Conservation (phyloP, 2,329 filamentous ascomycete genomes). For the Paramyrothecium roridum region DNA sequence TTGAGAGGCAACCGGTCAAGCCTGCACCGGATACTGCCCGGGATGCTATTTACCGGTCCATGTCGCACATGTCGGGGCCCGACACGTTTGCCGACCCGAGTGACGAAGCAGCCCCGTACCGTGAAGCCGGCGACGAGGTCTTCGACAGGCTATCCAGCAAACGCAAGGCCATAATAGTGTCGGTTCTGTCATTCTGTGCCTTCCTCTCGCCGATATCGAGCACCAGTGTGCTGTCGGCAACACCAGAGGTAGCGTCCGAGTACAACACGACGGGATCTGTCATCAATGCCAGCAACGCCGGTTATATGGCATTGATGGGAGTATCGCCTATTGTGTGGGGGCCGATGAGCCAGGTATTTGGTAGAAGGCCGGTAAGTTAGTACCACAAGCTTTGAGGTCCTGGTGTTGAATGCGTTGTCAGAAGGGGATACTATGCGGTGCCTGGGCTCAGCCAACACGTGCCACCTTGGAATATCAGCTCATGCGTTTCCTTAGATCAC, state of each 20-base stretch:
- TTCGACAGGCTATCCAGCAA: constrained; percentile 62
- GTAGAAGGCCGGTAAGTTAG: constrained; percentile 51
- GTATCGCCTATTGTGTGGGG: constrained; percentile 69
- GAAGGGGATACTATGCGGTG: background rate
- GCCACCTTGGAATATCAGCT: background rate
- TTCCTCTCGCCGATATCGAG: constrained; percentile 74
- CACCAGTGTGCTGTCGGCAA: constrained; percentile 69
- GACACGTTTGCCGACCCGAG: constrained; percentile 19
- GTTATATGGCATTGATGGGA: constrained; percentile 75
- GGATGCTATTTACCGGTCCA: constrained; percentile 15
- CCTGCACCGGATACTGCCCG: background rate
- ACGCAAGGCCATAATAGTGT: constrained; percentile 66
- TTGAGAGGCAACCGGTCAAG: background rate
- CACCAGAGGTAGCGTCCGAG: constrained; percentile 67
- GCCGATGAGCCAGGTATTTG: constrained; percentile 65
- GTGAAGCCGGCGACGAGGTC: constrained; percentile 41
- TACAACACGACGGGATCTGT: constrained; percentile 65
- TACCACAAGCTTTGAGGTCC: background rate
- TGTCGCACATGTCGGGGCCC: constrained; percentile 25
- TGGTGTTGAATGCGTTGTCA: background rate
- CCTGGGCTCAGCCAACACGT: background rate
- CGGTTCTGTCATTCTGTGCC: constrained; percentile 68
- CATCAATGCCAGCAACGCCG: constrained; percentile 71
- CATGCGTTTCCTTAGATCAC: constrained; percentile 21
- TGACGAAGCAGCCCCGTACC: constrained; percentile 11